Evolutionary conservation across 2,329 filamentous ascomycete species (phyloP).

Genomic region (Verticillium isaacii): DNA sequence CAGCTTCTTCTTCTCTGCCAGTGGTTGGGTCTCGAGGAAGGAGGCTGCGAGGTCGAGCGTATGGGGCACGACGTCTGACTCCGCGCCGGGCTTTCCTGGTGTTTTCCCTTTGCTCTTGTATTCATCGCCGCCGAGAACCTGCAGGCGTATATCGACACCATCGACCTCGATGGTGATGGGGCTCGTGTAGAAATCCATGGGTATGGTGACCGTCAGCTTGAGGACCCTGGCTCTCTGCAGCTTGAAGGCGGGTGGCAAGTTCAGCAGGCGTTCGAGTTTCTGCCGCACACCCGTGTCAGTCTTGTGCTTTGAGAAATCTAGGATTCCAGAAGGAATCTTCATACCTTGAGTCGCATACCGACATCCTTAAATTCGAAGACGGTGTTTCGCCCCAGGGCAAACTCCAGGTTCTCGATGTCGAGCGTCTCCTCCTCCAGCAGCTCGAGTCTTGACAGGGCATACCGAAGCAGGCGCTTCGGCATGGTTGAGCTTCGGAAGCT

Average conservation of each 20-base stretch:
- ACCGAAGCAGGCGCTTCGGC: conserved; percentile 84
- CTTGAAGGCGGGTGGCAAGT: conserved; percentile 67
- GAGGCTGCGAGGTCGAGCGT: conserved; percentile 71
- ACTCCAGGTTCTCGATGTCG: conserved; percentile 80
- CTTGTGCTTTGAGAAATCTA: neutral
- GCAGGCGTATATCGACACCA: conserved; percentile 69
- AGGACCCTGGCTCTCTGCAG: conserved; percentile 71
- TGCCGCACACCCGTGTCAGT: conserved; percentile 28
- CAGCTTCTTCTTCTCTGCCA: conserved; percentile 57
- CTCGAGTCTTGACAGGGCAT: conserved; percentile 77
- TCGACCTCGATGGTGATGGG: conserved; percentile 79
- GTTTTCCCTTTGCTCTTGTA: conserved; percentile 15
- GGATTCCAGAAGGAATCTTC: conserved; percentile 10
- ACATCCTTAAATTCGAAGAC: conserved; percentile 85
- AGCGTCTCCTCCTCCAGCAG: conserved; percentile 83
- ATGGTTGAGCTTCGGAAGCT: conserved; percentile 64
- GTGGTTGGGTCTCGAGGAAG: conserved; percentile 68
- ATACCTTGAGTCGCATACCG: conserved; percentile 71
- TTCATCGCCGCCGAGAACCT: conserved; percentile 37
- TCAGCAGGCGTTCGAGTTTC: conserved; percentile 74
- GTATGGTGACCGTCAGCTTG: conserved; percentile 74
- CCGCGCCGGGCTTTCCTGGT: conserved; percentile 17
- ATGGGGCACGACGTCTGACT: conserved; percentile 51
- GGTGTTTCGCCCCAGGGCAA: conserved; percentile 76
- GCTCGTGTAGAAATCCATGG: conserved; percentile 81